Evolutionary conservation across 1,284 basidiomycete species (phyloP), one percentile per base, ranked within the genome.

Genomic region (Papiliotrema laurentii): DNA sequence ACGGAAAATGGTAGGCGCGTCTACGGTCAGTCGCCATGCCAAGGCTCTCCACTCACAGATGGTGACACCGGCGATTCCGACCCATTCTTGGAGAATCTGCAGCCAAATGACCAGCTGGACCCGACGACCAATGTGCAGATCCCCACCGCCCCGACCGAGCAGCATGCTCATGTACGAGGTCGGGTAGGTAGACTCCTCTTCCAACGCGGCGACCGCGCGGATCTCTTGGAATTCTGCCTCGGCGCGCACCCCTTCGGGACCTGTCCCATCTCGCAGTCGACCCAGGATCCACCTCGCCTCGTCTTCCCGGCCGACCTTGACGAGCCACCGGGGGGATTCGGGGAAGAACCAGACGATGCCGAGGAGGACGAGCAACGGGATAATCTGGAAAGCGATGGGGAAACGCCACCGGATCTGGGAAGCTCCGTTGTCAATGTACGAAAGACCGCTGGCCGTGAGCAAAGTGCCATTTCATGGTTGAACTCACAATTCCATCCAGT

Each of bases 61-160:
- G 16, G 60, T 67, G 36, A 68, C 50, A 21, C 60, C 63, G 30
- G 57, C 65, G 38, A 67, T 67, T 16, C 65, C 67, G 21, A 57
- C 56, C 35, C 61, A 55, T 49, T 69, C 67, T 48, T 69, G 67
- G 42, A 63, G 49, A 43, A 69, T 59, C 50, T 69, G 68, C 25
- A 69, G 50, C 57, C 68, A 63, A 38, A 66, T 59, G 35, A 60
- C 58, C 11, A 66, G 50, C 56, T 58, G 51, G 14, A 50, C 49
- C 16, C 49, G 35, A 18, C 49, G 35, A 18, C 49, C 49, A 31
- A 50, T 45, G 36, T 50, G 49, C 25, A 50, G 30, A 2, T 34
- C n/a, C 5, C 43, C 38, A 10, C 33, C 18, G 5, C 47, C 47
- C n/a, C 27, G 39, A 13, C 55, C 58, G 4, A 51, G 45, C 16